phyloP scores from a whole-genome alignment of 495 filamentous ascomycete genomes.

The Neurospora cerealis region DNA sequence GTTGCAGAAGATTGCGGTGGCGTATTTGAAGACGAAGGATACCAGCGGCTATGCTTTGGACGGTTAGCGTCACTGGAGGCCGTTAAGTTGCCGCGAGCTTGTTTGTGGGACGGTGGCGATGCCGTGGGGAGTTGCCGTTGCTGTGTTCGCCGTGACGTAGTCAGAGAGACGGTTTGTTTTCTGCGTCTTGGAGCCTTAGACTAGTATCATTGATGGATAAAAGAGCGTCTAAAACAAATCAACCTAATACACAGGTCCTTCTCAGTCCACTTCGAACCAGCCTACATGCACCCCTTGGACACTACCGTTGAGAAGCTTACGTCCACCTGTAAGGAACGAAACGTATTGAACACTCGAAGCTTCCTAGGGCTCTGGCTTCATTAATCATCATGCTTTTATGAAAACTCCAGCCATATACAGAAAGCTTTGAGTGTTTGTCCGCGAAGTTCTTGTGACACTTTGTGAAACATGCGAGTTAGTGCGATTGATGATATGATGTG shows the following conservation, averaged over 20 bases:
- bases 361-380: neutral
- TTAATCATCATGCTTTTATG: neutral
- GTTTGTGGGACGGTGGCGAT: neutral
- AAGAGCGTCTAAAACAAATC: neutral
- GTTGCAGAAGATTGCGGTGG: neutral
- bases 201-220: neutral
- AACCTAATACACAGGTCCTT: neutral
- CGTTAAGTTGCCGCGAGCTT: neutral
- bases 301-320: neutral
- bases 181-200: neutral
- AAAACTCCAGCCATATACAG: neutral
- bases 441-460: neutral
- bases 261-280: neutral
- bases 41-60: neutral
- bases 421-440: neutral
- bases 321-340: neutral
- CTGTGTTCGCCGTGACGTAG: neutral
- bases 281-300: neutral
- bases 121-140: neutral
- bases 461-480: neutral
- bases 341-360: rapidly evolving
- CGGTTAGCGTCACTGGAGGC: neutral
- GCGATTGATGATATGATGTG: rapidly evolving
- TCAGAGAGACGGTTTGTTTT: neutral
- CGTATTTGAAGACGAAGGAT: neutral